Evolutionary conservation across 108 stramenopile species (phyloP).

Genomic region (Nannochloropsis salina): DNA sequence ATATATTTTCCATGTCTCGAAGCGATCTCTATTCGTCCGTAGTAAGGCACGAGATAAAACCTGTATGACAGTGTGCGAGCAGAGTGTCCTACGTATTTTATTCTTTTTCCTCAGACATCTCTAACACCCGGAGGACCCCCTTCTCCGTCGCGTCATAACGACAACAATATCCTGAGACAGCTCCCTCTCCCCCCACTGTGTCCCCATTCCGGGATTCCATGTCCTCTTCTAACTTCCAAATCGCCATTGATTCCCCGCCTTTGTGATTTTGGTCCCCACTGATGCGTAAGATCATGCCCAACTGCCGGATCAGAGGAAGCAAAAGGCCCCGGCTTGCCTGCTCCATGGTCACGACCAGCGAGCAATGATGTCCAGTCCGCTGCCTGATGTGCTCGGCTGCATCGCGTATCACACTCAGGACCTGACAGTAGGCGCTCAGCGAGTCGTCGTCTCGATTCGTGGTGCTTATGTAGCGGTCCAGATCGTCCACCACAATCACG

Average conservation of each 20-base stretch:
- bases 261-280: neutral
- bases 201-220: neutral
- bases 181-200: too few species aligned
- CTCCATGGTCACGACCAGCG: conserved; percentile 12
- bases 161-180: too few species aligned
- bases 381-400: neutral
- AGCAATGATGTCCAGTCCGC: neutral
- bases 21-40: too few species aligned
- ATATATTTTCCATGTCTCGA: too few species aligned
- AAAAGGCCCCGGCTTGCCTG: neutral
- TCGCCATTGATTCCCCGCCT: neutral
- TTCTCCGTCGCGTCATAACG: too few species aligned
- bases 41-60: too few species aligned
- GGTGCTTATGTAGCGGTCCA: neutral
- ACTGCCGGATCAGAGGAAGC: neutral
- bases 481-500: conserved; percentile 4
- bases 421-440: neutral
- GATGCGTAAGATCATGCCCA: neutral
- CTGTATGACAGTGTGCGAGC: too few species aligned
- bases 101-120: too few species aligned
- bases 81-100: too few species aligned
- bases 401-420: neutral
- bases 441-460: neutral
- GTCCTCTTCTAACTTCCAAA: neutral
- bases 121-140: too few species aligned